Base-by-base conservation (phyloP, 768 basidiomycete genomes). In the Leucocoprinus sp. region DNA sequence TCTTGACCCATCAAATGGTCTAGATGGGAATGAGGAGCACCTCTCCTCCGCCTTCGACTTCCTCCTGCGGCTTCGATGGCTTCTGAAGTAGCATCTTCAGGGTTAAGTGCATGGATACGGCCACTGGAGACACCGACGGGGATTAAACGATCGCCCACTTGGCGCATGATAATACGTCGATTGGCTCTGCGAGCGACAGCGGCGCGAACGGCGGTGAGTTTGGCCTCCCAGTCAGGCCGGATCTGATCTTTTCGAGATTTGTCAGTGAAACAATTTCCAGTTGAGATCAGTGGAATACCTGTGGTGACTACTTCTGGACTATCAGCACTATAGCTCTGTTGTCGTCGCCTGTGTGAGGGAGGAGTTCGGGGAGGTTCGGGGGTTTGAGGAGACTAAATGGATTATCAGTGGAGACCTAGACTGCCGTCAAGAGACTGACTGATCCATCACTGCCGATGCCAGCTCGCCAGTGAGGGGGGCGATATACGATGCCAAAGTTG, bases 201-300 rank as follows among this genome's bases (percentile, higher is more conserved):
- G 24, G 96, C 95, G 48, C 88, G 84, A 35, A 98, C 91, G 28
- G 92, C 83, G 37, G 90, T 92, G 29, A 98, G 66, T 64, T 98
- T 97, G 34, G 83, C 78, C 68, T 98, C 93, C 96, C 96, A 98
- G 62, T 98, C 95, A 1, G 96, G 95, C 43, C 93, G 85, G 49
- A 98, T 93, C 64, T 92, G 84, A 68, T 99, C 96, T 95, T 53
- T 43, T 33, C 21, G 15, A 14, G 27, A 28, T 15, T 21, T n/a
- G n/a, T 49, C 27, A 31, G 29, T 31, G 14, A n/a, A 33, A 12
- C 24, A 9, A 19, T 35, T 24, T 5, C 15, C n/a, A 27, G 38
- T 18, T 31, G 18, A 15, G 23, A 18, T 24, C 23, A 48, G 29
- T 33, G 50, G 42, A 52, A 51, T 49, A 89, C 92, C 92, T 49